Conservation (phyloP, 73 alveolate genomes). For the Symbiodinium natans region DNA sequence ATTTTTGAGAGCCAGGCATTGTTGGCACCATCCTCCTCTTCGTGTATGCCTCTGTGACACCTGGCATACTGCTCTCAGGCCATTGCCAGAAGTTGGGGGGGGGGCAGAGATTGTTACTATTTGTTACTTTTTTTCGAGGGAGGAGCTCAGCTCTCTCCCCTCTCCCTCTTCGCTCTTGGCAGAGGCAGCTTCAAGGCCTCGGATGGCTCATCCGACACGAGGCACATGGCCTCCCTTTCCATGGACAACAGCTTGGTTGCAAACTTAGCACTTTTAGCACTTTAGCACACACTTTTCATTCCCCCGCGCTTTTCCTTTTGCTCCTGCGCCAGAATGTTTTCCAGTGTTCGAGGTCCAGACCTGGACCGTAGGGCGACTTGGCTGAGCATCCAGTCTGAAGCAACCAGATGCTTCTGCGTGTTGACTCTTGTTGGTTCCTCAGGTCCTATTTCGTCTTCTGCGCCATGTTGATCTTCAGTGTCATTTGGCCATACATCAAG, state of each 20-base stretch:
- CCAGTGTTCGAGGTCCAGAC: conserved; percentile 16
- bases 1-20: background rate
- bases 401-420: background rate
- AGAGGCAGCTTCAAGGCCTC: conserved; percentile 77
- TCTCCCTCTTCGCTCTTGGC: background rate
- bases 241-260: conserved; percentile 73
- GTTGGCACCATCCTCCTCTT: conserved; percentile 63
- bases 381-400: background rate
- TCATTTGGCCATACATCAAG: conserved; percentile 81
- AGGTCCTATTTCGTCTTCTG: conserved; percentile 76
- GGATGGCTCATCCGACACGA: conserved; percentile 8
- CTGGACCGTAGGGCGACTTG: background rate
- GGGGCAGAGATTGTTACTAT: background rate
- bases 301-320: too few relatives aligned
- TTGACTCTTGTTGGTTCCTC: background rate
- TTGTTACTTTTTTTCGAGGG: background rate
- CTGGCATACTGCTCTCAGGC: conserved; percentile 82
- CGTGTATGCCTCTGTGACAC: conserved; percentile 85
- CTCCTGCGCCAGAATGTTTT: background rate
- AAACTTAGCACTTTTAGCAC: too few relatives aligned
- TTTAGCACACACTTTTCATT: too few relatives aligned
- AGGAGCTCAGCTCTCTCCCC: background rate
- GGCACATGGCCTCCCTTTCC: conserved; percentile 84
- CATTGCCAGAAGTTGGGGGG: background rate
- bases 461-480: conserved; percentile 87